phyloP scores from a whole-genome alignment of 108 stramenopile species.

The Cyclotella choctawhatcheeana region DNA sequence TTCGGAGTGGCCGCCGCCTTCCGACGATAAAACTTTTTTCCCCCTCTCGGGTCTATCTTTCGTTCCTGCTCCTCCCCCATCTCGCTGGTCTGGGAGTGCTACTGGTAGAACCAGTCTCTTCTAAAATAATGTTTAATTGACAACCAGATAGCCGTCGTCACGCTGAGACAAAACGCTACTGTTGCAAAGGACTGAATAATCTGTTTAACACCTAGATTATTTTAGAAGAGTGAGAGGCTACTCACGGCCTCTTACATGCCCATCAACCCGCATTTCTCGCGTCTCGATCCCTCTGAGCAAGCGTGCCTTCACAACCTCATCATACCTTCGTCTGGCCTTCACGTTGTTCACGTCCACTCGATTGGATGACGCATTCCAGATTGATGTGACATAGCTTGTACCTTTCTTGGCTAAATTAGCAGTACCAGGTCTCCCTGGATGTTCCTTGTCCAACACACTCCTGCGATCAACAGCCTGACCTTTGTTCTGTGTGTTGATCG shows the following conservation, averaged over 20 bases:
- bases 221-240: slow-evolving; percentile 3
- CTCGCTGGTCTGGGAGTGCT: not conserved
- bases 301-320: not conserved
- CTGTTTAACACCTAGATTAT: not conserved
- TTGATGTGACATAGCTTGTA: no score
- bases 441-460: not conserved
- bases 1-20: not conserved
- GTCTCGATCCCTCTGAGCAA: not conserved
- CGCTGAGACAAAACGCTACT: not conserved
- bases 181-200: slow-evolving; percentile 5
- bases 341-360: not conserved
- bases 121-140: slow-evolving; percentile 14
- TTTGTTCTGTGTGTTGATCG: not conserved
- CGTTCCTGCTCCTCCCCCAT: slow-evolving; percentile 10
- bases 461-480: not conserved
- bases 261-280: not conserved
- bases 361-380: not conserved
- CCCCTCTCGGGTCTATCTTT: not conserved
- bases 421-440: no score
- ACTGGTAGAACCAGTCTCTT: slow-evolving; percentile 1
- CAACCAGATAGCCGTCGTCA: not conserved
- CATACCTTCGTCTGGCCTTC: not conserved
- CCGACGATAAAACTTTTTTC: no score
- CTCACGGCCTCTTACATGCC: not conserved
- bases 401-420: no score